Evolutionary conservation across 306 rosid species (phyloP).

Genomic region (Heteromeles arbutifolia): DNA sequence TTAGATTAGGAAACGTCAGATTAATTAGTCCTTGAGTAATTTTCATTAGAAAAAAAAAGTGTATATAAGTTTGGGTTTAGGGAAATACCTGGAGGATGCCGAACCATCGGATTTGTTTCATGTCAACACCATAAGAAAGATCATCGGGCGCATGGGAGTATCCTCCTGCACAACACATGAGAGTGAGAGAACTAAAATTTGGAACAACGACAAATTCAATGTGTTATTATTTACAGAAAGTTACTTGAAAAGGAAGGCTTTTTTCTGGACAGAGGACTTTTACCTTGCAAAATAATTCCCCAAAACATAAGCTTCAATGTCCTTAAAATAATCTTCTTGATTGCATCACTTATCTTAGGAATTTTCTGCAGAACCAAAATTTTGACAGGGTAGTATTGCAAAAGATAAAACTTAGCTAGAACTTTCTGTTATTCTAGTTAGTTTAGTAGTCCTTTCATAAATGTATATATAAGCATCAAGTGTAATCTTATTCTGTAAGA

Average conservation of each 20-base stretch:
- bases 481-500: too few species aligned
- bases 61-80: not conserved
- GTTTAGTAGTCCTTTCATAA: too few species aligned
- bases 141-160: conserved; percentile 82
- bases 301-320: conserved; percentile 83
- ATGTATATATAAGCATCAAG: too few species aligned
- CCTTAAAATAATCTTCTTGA: conserved; percentile 54
- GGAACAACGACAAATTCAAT: not conserved
- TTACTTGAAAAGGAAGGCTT: not conserved
- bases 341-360: conserved; percentile 34
- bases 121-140: conserved; percentile 66
- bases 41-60: not conserved
- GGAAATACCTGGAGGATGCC: conserved; percentile 80
- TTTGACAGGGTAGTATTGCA: not conserved
- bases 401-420: too few species aligned
- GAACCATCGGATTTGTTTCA: conserved; percentile 76
- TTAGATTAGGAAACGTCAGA: not conserved
- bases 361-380: conserved; percentile 40
- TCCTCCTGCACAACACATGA: conserved; percentile 42
- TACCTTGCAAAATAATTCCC: conserved; percentile 86
- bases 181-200: not conserved
- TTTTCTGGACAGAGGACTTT: not conserved
- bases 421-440: too few species aligned
- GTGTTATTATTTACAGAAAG: not conserved
- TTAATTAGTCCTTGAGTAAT: not conserved